Percentiles rank a stretch among this genome's conserved stretches.
These are phyloP conservation scores for Leishmania gerbilli DNA, from an alignment of 208 protist genomes.

Conservation along the genomic window DNA sequence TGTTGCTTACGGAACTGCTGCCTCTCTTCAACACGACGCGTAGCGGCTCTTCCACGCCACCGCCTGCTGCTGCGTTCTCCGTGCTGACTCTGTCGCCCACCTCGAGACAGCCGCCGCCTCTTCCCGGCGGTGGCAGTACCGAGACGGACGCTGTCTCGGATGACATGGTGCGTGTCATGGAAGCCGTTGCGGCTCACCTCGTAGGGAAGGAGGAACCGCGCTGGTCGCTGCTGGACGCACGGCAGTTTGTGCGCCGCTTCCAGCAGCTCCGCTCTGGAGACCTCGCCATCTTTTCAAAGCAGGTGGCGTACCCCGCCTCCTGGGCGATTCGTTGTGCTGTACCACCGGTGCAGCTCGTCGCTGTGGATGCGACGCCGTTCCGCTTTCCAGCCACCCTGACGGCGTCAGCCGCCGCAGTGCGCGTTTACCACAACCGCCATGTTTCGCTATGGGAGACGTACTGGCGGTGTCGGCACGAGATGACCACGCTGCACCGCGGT, in stretches of 20 bases:
- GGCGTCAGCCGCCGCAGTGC: constrained; percentile 3
- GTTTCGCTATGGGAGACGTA: constrained; percentile 64
- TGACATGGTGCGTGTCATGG: constrained; percentile 46
- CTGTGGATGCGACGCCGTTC: constrained; percentile 31
- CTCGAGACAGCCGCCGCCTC: constrained; percentile 4
- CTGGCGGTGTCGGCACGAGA: constrained; percentile 52
- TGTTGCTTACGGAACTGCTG: constrained; percentile 32
- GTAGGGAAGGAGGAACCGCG: constrained; percentile 57
- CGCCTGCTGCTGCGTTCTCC: neutral
- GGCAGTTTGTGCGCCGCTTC: constrained; percentile 60
- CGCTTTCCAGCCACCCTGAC: constrained; percentile 10
- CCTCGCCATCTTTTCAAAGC: constrained; percentile 49
- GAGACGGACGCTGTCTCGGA: constrained; percentile 1
- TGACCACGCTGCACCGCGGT: constrained; percentile 38
- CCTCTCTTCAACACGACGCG: constrained; percentile 6
- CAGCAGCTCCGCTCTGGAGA: constrained; percentile 41
- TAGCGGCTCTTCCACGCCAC: neutral
- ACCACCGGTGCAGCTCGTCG: constrained; percentile 39
- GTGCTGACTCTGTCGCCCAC: constrained; percentile 14
- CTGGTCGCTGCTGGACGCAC: constrained; percentile 61
- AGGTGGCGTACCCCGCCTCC: constrained; percentile 43
- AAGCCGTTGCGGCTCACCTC: constrained; percentile 60
- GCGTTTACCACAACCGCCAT: constrained; percentile 57
- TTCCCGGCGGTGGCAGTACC: neutral
- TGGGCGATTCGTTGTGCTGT: constrained; percentile 41